Conservation (phyloP, 1,284 basidiomycete species). For the Rhizoctonia solani region DNA sequence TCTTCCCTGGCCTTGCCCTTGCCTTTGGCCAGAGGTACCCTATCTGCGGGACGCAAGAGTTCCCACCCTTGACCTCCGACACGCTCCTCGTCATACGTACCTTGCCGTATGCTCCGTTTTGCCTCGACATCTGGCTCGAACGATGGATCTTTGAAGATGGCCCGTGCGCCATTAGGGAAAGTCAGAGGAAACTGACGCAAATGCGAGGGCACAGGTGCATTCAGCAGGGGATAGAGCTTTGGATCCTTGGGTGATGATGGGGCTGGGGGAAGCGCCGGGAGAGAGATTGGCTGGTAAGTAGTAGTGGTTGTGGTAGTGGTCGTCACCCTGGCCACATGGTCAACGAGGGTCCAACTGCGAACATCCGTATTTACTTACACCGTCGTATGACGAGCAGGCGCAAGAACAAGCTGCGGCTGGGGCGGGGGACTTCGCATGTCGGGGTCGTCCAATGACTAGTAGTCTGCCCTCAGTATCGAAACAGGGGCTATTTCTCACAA, state of each 20-base stretch:
- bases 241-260: conserved; percentile 73
- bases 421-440: conserved; percentile 26
- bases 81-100: conserved; percentile 69
- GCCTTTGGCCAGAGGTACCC: conserved; percentile 22
- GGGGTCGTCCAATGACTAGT: neutral
- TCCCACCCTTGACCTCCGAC: conserved; percentile 72
- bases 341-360: neutral
- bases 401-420: conserved; percentile 36
- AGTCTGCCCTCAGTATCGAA: conserved; percentile 4
- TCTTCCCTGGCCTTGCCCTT: conserved; percentile 51
- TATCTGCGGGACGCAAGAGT: conserved; percentile 67
- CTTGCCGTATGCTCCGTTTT: conserved; percentile 40
- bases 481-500: conserved; percentile 12
- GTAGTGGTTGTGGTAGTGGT: conserved; percentile 85
- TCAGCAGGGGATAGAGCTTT: conserved; percentile 73
- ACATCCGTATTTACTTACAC: conserved; percentile 34
- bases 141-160: conserved; percentile 56
- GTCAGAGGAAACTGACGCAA: conserved; percentile 72
- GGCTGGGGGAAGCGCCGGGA: conserved; percentile 64
- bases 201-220: conserved; percentile 68
- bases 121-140: conserved; percentile 57
- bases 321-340: conserved; percentile 60
- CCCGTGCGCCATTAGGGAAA: conserved; percentile 75
- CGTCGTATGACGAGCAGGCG: conserved; percentile 38
- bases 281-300: conserved; percentile 76